Percentiles rank a stretch among this genome's conserved stretches.
Evolutionary conservation across 805 yeast species (phyloP).

Genomic region (Suhomyces sp.): DNA sequence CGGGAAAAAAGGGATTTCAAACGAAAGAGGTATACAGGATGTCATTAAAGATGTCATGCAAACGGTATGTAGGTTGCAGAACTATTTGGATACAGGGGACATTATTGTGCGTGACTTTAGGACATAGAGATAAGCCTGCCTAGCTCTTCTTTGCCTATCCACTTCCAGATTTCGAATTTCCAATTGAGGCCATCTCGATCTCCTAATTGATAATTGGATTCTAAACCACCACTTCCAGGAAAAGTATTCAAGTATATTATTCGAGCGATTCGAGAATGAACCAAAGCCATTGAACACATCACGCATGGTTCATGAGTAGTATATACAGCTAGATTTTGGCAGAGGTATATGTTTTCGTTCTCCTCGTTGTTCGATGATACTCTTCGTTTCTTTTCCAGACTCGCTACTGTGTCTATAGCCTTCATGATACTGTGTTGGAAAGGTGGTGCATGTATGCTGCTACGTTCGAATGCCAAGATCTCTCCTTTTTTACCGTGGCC

Average conservation of each 20-base stretch:
- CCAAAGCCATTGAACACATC: conserved; percentile 95
- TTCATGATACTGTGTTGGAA: conserved; percentile 73
- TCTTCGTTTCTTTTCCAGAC: conserved; percentile 43
- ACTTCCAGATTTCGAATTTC: conserved; percentile 79
- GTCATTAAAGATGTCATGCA: conserved; percentile 15
- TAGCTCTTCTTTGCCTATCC: conserved; percentile 42
- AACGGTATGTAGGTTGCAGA: conserved; percentile 12
- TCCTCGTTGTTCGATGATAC: conserved; percentile 1
- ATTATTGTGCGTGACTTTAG: not conserved
- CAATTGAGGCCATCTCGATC: conserved; percentile 76
- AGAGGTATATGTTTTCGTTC: conserved; percentile 51
- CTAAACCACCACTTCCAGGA: conserved; percentile 48
- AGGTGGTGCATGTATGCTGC: conserved; percentile 44
- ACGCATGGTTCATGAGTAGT: conserved; percentile 95
- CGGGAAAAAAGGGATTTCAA: conserved; percentile 10
- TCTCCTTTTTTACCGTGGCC: conserved; percentile 22
- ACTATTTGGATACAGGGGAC: not conserved
- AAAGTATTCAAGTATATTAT: conserved; percentile 55
- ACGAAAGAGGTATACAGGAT: conserved; percentile 11
- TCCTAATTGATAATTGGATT: conserved; percentile 71
- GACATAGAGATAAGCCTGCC: not conserved
- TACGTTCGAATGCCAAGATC: conserved; percentile 40
- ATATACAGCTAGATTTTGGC: conserved; percentile 73
- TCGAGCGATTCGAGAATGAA: conserved; percentile 80
- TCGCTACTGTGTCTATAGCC: conserved; percentile 66